phyloP scores from a whole-genome alignment of 306 rosid species.

The Mimosa bimucronata region DNA sequence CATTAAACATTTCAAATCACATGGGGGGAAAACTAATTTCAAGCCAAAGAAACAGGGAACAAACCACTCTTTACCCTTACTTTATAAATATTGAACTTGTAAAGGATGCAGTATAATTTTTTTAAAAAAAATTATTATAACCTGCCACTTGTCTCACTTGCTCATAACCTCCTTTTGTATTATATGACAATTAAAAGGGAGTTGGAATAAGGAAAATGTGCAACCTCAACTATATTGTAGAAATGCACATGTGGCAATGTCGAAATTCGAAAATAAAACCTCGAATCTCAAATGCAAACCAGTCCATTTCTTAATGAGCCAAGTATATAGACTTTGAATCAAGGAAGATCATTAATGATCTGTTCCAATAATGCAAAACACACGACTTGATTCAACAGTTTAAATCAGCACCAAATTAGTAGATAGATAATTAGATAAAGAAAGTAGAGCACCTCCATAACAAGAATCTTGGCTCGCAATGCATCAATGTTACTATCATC shows the following conservation, averaged over 20 bases:
- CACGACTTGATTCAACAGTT: neutral
- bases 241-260: neutral
- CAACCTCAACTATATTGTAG: neutral
- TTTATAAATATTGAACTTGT: too few relatives aligned
- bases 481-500: conserved; percentile 69
- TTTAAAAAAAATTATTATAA: too few relatives aligned
- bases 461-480: conserved; percentile 79
- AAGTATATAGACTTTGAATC: neutral
- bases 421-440: conserved; percentile 23
- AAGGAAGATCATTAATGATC: neutral
- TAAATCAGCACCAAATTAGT: neutral
- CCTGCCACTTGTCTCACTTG: too few relatives aligned
- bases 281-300: neutral
- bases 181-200: too few relatives aligned
- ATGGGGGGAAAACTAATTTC: too few relatives aligned
- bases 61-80: too few relatives aligned
- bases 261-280: neutral
- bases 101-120: too few relatives aligned
- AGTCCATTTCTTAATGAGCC: neutral
- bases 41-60: too few relatives aligned
- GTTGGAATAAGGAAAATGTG: too few relatives aligned
- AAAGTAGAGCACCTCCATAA: conserved; percentile 72
- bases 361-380: neutral
- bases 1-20: too few relatives aligned
- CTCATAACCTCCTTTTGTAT: too few relatives aligned